These are phyloP conservation scores for Ailanthus altissimus DNA, from an alignment of 345 rosid species.

Conservation along the genomic window DNA sequence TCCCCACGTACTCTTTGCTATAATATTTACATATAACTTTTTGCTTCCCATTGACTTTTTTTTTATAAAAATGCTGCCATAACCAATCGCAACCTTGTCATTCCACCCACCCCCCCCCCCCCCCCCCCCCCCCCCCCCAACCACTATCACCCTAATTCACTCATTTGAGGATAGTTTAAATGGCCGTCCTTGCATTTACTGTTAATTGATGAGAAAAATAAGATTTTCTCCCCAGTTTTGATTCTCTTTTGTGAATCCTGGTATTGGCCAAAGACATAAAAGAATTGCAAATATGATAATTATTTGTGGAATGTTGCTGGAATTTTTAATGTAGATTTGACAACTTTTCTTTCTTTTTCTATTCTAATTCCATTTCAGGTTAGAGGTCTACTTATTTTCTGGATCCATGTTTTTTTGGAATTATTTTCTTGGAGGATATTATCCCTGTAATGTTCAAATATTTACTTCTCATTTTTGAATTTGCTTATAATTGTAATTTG, in stretches of 20 bases:
- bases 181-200: no score
- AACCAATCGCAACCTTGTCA: no score
- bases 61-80: no score
- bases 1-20: no score
- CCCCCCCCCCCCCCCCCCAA: no score
- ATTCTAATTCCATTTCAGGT: neutral
- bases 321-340: neutral
- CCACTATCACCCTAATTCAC: no score
- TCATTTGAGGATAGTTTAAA: no score
- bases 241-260: neutral
- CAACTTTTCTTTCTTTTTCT: neutral
- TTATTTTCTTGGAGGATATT: neutral
- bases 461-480: neutral
- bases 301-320: neutral
- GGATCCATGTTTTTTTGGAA: neutral
- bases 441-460: neutral
- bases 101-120: no score
- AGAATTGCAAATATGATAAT: neutral
- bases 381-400: neutral
- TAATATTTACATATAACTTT: no score
- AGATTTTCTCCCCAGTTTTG: neutral
- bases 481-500: slow-evolving; percentile 12
- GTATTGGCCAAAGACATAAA: neutral
- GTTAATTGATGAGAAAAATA: neutral
- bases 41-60: no score